Percentiles rank a stretch among this genome's conserved stretches.
Conservation (phyloP, 306 rosid species). For the Canavalia ensiformis region DNA sequence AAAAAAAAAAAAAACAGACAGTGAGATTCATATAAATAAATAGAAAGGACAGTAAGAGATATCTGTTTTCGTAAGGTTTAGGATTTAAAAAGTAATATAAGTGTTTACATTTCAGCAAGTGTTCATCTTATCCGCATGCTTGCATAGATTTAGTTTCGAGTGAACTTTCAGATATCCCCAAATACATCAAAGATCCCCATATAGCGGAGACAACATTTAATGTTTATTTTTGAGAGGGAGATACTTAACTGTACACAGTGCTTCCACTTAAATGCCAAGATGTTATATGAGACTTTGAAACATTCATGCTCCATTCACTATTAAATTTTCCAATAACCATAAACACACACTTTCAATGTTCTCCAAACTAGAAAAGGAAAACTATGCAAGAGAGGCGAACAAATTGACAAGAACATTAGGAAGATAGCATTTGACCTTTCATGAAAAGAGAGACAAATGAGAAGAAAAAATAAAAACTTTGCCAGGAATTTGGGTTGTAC, state of each 20-base stretch:
- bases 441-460: neutral
- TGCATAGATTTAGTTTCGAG: neutral
- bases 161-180: neutral
- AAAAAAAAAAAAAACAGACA: neutral
- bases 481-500: neutral
- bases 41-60: neutral
- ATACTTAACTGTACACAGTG: too few relatives aligned
- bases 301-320: conserved; percentile 3
- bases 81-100: neutral
- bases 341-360: neutral
- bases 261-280: conserved; percentile 9
- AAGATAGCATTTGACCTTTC: conserved; percentile 6
- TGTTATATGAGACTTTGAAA: neutral
- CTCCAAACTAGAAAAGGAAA: neutral
- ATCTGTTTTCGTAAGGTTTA: neutral
- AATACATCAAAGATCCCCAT: neutral
- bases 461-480: neutral
- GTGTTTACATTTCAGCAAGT: conserved; percentile 11
- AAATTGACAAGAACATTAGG: neutral
- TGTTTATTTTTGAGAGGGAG: too few relatives aligned
- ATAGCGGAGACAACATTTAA: neutral
- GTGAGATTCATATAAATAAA: neutral
- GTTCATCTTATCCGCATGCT: conserved; percentile 13
- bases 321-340: conserved; percentile 9
- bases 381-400: neutral